Evolutionary conservation across 148 eudicot genomes (phyloP).

Genomic region (Linanthus parryae): DNA sequence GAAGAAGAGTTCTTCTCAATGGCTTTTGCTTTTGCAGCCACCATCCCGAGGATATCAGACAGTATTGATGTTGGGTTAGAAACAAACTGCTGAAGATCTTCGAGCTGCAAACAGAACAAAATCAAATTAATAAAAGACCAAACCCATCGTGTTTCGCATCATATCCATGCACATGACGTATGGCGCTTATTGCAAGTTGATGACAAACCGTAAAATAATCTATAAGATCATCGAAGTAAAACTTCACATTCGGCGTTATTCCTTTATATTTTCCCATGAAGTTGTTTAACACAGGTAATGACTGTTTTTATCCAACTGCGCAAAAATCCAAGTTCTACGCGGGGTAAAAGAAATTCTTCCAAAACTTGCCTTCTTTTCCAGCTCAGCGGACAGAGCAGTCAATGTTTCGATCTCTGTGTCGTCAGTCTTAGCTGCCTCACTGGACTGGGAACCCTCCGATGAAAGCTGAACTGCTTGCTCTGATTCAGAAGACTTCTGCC

Average conservation of each 20-base stretch:
- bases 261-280: too few relatives aligned
- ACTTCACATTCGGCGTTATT: too few relatives aligned
- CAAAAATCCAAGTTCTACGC: too few relatives aligned
- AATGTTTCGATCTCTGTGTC: conserved; percentile 68
- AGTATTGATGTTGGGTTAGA: conserved; percentile 64
- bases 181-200: too few relatives aligned
- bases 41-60: conserved; percentile 68
- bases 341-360: too few relatives aligned
- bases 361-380: conserved; percentile 89
- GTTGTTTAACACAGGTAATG: too few relatives aligned
- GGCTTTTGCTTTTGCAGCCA: conserved; percentile 57
- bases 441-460: conserved; percentile 28
- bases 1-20: conserved; percentile 32
- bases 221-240: too few relatives aligned
- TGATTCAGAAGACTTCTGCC: conserved; percentile 32
- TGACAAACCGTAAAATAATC: too few relatives aligned
- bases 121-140: too few relatives aligned
- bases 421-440: conserved; percentile 33
- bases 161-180: too few relatives aligned
- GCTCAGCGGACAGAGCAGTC: conserved; percentile 47
- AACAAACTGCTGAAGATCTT: conserved; percentile 73
- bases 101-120: conserved; percentile 79
- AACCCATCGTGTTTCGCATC: too few relatives aligned
- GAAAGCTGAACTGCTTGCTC: conserved; percentile 25
- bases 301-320: too few relatives aligned